phyloP scores from a whole-genome alignment of 1,284 basidiomycete species.

The Tilletia indica region DNA sequence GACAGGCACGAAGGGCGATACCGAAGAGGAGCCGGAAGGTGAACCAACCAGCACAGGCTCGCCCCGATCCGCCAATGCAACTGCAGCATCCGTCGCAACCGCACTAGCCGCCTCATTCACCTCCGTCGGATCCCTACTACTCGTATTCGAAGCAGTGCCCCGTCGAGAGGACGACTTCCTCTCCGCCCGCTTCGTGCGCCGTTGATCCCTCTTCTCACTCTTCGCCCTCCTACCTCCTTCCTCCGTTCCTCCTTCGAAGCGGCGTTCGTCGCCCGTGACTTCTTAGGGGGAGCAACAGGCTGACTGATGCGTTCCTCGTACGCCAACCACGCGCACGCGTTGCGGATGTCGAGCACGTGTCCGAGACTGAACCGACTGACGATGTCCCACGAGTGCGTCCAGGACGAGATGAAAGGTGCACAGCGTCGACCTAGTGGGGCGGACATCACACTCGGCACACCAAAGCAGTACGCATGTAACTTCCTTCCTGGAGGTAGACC shows the following conservation, averaged over 20 bases:
- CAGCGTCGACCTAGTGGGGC: slow-evolving; percentile 64
- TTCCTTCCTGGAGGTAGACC: slow-evolving; percentile 68
- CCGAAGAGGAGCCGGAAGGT: not conserved
- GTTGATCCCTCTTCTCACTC: not conserved
- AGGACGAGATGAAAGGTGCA: slow-evolving; percentile 68
- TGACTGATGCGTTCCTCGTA: slow-evolving; percentile 61
- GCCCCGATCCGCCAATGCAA: slow-evolving; percentile 11
- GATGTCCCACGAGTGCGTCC: slow-evolving; percentile 77
- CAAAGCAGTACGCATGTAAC: slow-evolving; percentile 75
- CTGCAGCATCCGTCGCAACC: not conserved
- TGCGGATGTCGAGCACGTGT: slow-evolving; percentile 72
- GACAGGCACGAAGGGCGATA: not conserved
- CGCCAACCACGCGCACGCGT: slow-evolving; percentile 74
- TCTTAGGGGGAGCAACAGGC: slow-evolving; percentile 36
- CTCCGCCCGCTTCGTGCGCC: not conserved
- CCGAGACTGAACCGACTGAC: slow-evolving; percentile 75
- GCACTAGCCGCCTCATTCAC: not conserved
- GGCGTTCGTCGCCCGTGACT: not conserved
- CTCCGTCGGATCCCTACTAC: not conserved
- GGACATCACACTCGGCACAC: slow-evolving; percentile 70
- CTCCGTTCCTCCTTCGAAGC: slow-evolving; percentile 26
- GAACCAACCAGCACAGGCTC: not conserved
- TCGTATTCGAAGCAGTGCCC: not conserved
- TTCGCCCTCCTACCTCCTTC: slow-evolving; percentile 30
- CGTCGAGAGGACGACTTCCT: not conserved